Conservation (phyloP, 2,329 filamentous ascomycete species). For the Phaeosphaeriaceae sp. region DNA sequence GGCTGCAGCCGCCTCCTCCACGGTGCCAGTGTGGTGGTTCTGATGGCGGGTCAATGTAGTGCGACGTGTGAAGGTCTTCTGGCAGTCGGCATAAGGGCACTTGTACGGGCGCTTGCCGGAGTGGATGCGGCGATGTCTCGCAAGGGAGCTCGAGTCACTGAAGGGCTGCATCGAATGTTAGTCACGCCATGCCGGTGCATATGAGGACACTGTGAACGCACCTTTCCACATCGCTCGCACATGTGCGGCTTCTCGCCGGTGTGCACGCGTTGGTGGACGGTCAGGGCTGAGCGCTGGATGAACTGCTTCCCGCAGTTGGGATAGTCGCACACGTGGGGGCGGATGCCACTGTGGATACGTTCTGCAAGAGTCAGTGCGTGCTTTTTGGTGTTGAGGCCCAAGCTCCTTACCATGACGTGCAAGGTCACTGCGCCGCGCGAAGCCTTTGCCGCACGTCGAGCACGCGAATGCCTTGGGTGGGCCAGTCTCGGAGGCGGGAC, state of each 20-base stretch:
- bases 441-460: constrained; percentile 87
- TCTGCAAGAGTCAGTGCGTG: constrained; percentile 63
- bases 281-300: constrained; percentile 94
- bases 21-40: constrained; percentile 92
- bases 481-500: constrained; percentile 55
- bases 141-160: constrained; percentile 93
- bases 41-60: constrained; percentile 95
- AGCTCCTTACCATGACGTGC: constrained; percentile 83
- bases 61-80: constrained; percentile 96
- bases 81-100: constrained; percentile 95
- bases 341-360: constrained; percentile 89
- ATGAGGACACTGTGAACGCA: constrained; percentile 52
- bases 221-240: constrained; percentile 96
- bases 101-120: constrained; percentile 96
- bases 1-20: constrained; percentile 89
- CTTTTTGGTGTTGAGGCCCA: constrained; percentile 37
- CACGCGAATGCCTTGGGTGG: constrained; percentile 84
- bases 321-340: constrained; percentile 91
- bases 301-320: constrained; percentile 93
- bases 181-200: not conserved
- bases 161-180: constrained; percentile 72
- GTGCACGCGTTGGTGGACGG: constrained; percentile 93
- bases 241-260: constrained; percentile 98
- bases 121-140: constrained; percentile 91
- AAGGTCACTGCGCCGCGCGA: constrained; percentile 91